A percentile compares a stretch with the other conserved stretches of the same genome.
These are phyloP conservation scores for Cucurbita argyrosperma DNA, from an alignment of 306 rosid species.

Conservation along the genomic window DNA sequence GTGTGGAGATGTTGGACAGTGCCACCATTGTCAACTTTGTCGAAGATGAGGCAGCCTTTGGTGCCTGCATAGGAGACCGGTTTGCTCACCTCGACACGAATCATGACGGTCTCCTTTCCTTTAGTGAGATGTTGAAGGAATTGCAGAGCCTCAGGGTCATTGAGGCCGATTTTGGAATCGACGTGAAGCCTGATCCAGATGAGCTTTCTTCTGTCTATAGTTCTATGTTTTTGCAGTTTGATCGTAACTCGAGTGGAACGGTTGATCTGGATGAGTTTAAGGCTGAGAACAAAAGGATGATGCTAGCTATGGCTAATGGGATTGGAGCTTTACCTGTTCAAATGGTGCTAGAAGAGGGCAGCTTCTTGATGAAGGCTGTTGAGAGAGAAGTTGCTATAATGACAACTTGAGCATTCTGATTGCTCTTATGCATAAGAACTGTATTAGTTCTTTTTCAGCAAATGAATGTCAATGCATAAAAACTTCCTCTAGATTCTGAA, in stretches of 20 bases:
- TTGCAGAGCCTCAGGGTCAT: slow-evolving; percentile 41
- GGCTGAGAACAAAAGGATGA: slow-evolving; percentile 48
- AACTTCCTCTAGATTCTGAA: background rate
- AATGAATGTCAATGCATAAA: background rate
- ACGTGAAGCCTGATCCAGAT: slow-evolving; percentile 37
- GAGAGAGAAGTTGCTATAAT: slow-evolving; percentile 29
- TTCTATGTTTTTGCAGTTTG: slow-evolving; percentile 48
- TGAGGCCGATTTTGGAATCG: slow-evolving; percentile 49
- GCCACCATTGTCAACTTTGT: slow-evolving; percentile 53
- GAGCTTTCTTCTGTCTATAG: slow-evolving; percentile 44
- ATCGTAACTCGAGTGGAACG: slow-evolving; percentile 38
- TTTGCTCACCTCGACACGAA: slow-evolving; percentile 45
- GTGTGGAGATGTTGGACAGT: slow-evolving; percentile 57
- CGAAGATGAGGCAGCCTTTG: slow-evolving; percentile 62
- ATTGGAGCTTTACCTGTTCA: slow-evolving; percentile 60
- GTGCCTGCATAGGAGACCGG: slow-evolving; percentile 7
- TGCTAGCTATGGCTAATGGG: slow-evolving; percentile 72
- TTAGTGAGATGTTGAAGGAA: slow-evolving; percentile 59
- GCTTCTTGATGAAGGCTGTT: slow-evolving; percentile 52
- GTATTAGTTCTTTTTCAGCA: background rate
- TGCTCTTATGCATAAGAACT: background rate
- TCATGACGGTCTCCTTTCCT: slow-evolving; percentile 50
- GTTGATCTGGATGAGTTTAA: slow-evolving; percentile 53
- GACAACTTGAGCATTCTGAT: slow-evolving; percentile 6
- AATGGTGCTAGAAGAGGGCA: slow-evolving; percentile 50